Base-by-base conservation (phyloP, 192 early-diverging fungal genomes). In the Coemansia sp. region DNA sequence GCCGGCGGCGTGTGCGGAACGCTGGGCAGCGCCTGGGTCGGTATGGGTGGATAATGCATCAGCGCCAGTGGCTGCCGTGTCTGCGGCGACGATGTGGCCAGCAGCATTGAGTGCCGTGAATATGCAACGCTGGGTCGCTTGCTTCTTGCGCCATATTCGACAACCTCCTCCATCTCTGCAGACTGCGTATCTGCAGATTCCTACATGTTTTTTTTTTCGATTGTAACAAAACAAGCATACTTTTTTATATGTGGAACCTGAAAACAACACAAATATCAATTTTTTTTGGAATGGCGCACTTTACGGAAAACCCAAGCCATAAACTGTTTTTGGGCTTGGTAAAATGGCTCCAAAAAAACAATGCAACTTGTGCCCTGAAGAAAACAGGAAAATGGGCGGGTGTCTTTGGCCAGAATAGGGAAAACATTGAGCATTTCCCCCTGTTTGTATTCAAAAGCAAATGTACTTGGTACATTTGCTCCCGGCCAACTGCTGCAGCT, bases 1-100 rank as follows among this genome's bases (percentile, higher is more conserved):
- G 48, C 43, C 25, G 60, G 49, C 16, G 58, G 60, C 2, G 54
- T 69, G 28, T 51, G 50, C 9, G 60, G 47, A 21, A 54, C 48
- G 21, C 46, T 65, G 27, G 55, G 38, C 11, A 58, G 40, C n/a
- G 18, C 19, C n/a, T 58, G 45, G 11, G 16, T 51, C 23, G 30
- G 14, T 14, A 40, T 33, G 23, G 31, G 28, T 3, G 47, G 47
- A 19, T 38, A 28, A 31, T 25, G 48, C 32, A 31, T 30, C 40
- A 27, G 54, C 8, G 27, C n/a, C 23, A 49, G 25, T 25, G 47
- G 23, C 47, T 23, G 23, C 25, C 19, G 47, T 25, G 11, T 14
- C 19, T 16, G 47, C 11, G 23, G 25, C 25, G 19, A 49, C 11
- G 47, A 21, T 21, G 5, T 44, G 43, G 43, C 19, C 43, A 44